Base-by-base conservation (phyloP, 2,329 filamentous ascomycete species). In the Epicoccum nigrum region DNA sequence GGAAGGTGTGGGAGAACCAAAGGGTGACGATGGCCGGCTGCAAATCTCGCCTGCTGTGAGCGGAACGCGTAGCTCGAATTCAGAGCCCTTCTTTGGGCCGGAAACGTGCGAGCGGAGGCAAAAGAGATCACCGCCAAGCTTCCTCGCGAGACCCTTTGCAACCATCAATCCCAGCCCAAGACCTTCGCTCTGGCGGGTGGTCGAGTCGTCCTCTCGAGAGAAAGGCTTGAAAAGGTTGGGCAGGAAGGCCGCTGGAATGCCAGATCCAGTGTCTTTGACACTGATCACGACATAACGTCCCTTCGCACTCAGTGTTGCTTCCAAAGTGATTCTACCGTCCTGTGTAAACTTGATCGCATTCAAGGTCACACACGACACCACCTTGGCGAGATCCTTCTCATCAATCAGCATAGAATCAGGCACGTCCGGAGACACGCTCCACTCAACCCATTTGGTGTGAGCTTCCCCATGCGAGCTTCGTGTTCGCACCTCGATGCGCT, bases 301-400 rank as follows among this genome's bases (percentile, higher is more conserved):
- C 45, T 76, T 80, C 27, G 72, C 69, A 45, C 80, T 82, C 33
- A 86, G 74, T 5, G 76, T 79, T 4, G 81, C 83, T 38, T 71
- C 71, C 11, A 89, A 73, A 2, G 73, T 80, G 47, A 90, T 86
- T 11, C 73, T 76, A 6, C 87, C 86, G 46, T 79, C 77, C 49
- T 87, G 84, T 0, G 86, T 89, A 63, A 89, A 89, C 66, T 89
- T 89, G 62, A 88, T 79, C 3, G 86, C 86, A 65, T 89, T 89
- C 23, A 86, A 63, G 33, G 85, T 81, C 2, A 87, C 80, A 56
- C 83, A 86, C 3, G 83, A 86, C 2, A 87, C 80, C 60, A 86
- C 73, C 63, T 87, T 87, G 35, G 81, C 80, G 28, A 87, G 71
- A 54, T 87, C 84, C 59, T 83, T 80, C 64, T 87, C 84, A 62